Percentiles rank a stretch among this genome's conserved stretches.
Evolutionary conservation across 306 rosid species (phyloP).

Genomic region (Cyamopsis tetragonoloba): DNA sequence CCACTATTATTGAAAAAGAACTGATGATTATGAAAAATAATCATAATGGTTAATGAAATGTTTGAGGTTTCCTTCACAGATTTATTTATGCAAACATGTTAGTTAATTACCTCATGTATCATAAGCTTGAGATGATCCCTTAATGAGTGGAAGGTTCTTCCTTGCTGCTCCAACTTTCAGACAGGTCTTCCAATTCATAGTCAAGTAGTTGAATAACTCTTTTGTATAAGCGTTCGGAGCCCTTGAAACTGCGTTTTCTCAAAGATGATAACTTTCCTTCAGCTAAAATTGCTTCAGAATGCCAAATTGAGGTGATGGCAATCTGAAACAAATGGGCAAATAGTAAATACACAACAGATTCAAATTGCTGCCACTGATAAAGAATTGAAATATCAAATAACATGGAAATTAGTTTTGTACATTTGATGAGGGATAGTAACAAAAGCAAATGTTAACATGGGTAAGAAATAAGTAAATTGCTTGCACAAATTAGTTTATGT

Average conservation of each 20-base stretch:
- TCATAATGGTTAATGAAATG: no score
- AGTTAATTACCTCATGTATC: no score
- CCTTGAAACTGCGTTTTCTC: no score
- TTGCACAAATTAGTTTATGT: constrained; percentile 28
- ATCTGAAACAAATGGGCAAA: no score
- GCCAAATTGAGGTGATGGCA: no score
- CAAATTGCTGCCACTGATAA: background rate
- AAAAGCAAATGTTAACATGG: background rate
- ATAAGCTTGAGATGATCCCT: no score
- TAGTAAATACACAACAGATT: background rate
- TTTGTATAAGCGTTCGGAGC: no score
- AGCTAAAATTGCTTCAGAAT: no score
- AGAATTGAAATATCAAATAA: background rate
- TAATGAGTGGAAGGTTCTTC: background rate
- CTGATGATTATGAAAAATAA: no score
- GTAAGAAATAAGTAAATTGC: background rate
- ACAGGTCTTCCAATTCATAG: background rate
- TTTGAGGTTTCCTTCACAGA: background rate
- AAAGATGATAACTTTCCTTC: no score
- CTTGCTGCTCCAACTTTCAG: background rate
- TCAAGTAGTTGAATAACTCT: background rate
- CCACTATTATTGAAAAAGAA: no score
- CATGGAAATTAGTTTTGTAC: constrained; percentile 34
- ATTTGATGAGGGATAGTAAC: constrained; percentile 14
- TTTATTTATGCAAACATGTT: background rate